These are phyloP conservation scores for Aspergillus sp. DNA, from an alignment of 2,329 filamentous ascomycete genomes.

Conservation along the genomic window DNA sequence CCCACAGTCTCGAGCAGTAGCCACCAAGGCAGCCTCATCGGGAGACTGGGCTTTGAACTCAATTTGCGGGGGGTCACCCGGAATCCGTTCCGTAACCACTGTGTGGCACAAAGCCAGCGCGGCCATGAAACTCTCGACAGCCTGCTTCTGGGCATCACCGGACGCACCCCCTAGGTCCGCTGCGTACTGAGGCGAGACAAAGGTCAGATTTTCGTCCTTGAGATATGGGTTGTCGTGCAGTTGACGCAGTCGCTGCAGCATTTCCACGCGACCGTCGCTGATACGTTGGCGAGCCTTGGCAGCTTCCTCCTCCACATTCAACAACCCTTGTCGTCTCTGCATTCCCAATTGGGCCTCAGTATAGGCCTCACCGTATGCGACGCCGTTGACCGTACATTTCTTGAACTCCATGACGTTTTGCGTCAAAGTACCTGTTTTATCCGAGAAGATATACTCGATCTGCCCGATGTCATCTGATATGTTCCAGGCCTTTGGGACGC, in stretches of 20 bases:
- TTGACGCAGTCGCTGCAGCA: conserved; percentile 5
- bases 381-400: conserved; percentile 59
- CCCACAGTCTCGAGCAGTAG: conserved; percentile 6
- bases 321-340: conserved; percentile 2
- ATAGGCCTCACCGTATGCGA: conserved; percentile 7
- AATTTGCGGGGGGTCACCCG: conserved; percentile 8
- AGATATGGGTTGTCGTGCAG: conserved; percentile 8
- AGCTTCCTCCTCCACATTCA: conserved; percentile 9
- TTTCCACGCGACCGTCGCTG: conserved; percentile 3
- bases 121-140: background rate
- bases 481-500: conserved; percentile 4
- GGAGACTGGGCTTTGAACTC: conserved; percentile 8
- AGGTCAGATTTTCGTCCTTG: conserved; percentile 3
- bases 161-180: conserved; percentile 3
- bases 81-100: conserved; percentile 5
- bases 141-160: conserved; percentile 3
- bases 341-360: conserved; percentile 6
- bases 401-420: conserved; percentile 99
- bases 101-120: conserved; percentile 6
- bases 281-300: conserved; percentile 8
- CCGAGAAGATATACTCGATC: conserved; percentile 97
- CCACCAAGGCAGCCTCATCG: conserved; percentile 6
- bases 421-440: conserved; percentile 86
- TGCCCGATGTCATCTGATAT: conserved; percentile 59
- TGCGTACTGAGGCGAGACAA: conserved; percentile 1